These are phyloP conservation scores for Alternaria angustiovoidea DNA, from an alignment of 2,329 filamentous ascomycete species.

Conservation along the genomic window DNA sequence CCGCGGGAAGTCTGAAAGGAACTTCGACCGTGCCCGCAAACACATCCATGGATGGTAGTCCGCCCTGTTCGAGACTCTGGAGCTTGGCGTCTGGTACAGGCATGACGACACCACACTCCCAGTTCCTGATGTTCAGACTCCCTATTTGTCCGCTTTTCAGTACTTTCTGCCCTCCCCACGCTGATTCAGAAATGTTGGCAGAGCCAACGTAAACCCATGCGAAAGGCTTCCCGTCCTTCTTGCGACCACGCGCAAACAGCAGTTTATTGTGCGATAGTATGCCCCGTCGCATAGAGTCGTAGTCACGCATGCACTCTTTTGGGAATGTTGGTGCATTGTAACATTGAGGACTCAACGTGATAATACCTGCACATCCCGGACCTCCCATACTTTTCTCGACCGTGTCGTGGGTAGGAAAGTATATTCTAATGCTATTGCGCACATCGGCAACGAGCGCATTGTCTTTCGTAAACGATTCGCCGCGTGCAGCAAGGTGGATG, in stretches of 20 bases:
- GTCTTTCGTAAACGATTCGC: conserved; percentile 37
- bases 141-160: conserved; percentile 71
- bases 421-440: conserved; percentile 37
- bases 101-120: conserved; percentile 91
- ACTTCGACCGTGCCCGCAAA: conserved; percentile 68
- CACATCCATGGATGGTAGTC: conserved; percentile 52
- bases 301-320: conserved; percentile 74
- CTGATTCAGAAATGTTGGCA: conserved; percentile 90
- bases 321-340: conserved; percentile 78
- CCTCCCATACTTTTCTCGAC: conserved; percentile 72
- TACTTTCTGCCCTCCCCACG: conserved; percentile 84
- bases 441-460: conserved; percentile 10
- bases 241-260: conserved; percentile 43
- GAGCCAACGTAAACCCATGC: conserved; percentile 90
- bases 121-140: conserved; percentile 82
- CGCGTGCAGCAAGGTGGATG: conserved; percentile 65
- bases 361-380: conserved; percentile 72
- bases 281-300: conserved; percentile 72
- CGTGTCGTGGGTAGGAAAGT: conserved; percentile 43
- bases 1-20: conserved; percentile 69
- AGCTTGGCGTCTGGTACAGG: conserved; percentile 56
- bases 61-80: conserved; percentile 15
- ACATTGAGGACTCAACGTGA: conserved; percentile 78
- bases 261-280: conserved; percentile 91
- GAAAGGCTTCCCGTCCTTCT: conserved; percentile 44